These are phyloP conservation scores for Coemansia sp. DNA, from an alignment of 371 early-diverging fungal genomes.

Conservation along the genomic window DNA sequence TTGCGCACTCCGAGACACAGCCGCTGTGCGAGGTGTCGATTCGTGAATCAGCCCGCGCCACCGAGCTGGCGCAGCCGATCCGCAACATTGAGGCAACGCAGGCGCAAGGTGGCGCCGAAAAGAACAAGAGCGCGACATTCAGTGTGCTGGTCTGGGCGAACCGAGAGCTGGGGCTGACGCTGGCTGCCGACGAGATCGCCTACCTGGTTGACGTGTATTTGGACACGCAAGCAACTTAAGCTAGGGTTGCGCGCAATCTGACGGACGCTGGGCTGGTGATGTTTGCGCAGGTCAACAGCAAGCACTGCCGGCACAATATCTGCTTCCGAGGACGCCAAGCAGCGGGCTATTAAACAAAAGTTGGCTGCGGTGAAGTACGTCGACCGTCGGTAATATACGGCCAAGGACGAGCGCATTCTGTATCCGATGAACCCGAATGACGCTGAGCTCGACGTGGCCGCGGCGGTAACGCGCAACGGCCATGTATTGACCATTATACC, in stretches of 20 bases:
- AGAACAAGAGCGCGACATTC: conserved; percentile 22
- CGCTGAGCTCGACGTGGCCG: too few species aligned
- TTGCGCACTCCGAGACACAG: conserved; percentile 73
- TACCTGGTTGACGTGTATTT: conserved; percentile 88
- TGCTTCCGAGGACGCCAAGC: conserved; percentile 32
- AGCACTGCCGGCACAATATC: conserved; percentile 98
- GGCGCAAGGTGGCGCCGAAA: not conserved
- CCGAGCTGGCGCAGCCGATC: conserved; percentile 83
- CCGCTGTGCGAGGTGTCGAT: conserved; percentile 77
- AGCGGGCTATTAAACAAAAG: too few species aligned
- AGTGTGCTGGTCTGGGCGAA: conserved; percentile 76
- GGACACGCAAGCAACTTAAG: conserved; percentile 34
- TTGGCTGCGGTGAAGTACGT: too few species aligned
- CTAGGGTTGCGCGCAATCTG: conserved; percentile 71
- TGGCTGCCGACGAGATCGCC: conserved; percentile 92
- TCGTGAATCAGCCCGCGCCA: conserved; percentile 62
- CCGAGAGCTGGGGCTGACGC: conserved; percentile 85
- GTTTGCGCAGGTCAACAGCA: conserved; percentile 99
- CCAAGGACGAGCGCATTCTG: too few species aligned
- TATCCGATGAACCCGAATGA: too few species aligned
- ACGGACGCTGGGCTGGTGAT: conserved; percentile 98
- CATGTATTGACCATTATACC: too few species aligned
- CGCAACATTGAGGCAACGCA: conserved; percentile 73
- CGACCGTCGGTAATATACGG: too few species aligned
- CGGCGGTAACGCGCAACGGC: too few species aligned